Percentiles rank a stretch among this genome's conserved stretches.
Conservation (phyloP, 306 rosid species). For the Delonix regia region DNA sequence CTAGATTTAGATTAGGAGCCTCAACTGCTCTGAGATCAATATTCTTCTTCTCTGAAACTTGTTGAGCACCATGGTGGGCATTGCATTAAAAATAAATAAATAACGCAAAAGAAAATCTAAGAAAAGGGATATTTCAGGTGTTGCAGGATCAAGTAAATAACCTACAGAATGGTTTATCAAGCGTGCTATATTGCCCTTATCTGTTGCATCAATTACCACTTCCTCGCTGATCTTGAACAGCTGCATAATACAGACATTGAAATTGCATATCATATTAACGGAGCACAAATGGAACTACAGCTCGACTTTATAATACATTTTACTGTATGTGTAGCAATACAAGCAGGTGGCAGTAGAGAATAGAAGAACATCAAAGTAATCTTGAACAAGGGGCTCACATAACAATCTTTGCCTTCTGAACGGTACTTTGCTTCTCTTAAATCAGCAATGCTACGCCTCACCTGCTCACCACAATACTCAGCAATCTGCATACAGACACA, state of each 20-base stretch:
- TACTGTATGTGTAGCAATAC: neutral
- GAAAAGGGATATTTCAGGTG: constrained; percentile 17
- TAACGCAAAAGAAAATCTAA: neutral
- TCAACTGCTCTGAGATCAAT: neutral
- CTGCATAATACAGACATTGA: constrained; percentile 50
- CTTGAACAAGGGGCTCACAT: constrained; percentile 58
- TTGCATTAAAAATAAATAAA: neutral
- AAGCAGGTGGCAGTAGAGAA: constrained; percentile 19
- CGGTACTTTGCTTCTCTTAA: constrained; percentile 77
- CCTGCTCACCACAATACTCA: constrained; percentile 94
- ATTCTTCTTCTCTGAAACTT: neutral
- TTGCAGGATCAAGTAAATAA: constrained; percentile 21
- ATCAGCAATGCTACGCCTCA: constrained; percentile 82
- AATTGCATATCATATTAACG: neutral
- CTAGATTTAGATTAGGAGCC: neutral
- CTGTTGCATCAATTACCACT: constrained; percentile 86
- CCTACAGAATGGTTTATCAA: constrained; percentile 92
- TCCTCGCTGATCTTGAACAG: constrained; percentile 93
- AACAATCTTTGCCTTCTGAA: constrained; percentile 86
- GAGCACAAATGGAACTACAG: constrained; percentile 18
- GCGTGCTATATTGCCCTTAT: constrained; percentile 87
- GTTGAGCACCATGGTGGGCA: neutral
- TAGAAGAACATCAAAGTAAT: constrained; percentile 19
- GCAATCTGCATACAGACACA: constrained; percentile 61
- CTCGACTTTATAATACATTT: neutral